These are phyloP conservation scores for Thozetella sp. DNA, from an alignment of 495 filamentous ascomycete genomes.

Conservation along the genomic window DNA sequence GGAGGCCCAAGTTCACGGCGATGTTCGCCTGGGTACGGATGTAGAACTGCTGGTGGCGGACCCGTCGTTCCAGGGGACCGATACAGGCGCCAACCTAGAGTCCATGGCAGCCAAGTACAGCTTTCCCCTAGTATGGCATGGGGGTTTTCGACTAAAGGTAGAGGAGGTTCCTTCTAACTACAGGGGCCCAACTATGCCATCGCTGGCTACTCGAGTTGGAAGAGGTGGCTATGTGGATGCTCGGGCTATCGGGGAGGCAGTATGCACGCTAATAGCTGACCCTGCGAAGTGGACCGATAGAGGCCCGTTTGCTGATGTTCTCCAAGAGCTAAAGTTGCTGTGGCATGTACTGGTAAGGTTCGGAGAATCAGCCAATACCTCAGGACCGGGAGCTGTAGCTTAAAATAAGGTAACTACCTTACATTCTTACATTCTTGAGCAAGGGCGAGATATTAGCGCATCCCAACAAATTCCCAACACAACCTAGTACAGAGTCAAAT, in stretches of 20 bases:
- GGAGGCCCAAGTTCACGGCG: slow-evolving; percentile 13
- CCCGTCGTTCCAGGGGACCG: slow-evolving; percentile 6
- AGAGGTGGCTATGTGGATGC: slow-evolving; percentile 5
- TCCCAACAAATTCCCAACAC: too few relatives aligned
- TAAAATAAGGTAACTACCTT: too few relatives aligned
- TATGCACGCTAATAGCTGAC: slow-evolving; percentile 1
- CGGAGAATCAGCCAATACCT: slow-evolving; percentile 3
- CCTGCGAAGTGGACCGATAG: slow-evolving; percentile 3
- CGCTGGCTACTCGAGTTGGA: slow-evolving; percentile 6
- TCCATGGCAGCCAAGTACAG: slow-evolving; percentile 4
- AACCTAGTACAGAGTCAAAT: too few relatives aligned
- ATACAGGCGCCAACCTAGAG: slow-evolving; percentile 2
- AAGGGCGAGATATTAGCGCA: too few relatives aligned
- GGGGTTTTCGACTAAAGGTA: background rate
- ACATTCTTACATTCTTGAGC: too few relatives aligned
- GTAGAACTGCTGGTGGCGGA: slow-evolving; percentile 12
- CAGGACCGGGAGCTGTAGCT: too few relatives aligned
- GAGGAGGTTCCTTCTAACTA: slow-evolving; percentile 7
- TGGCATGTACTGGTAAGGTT: slow-evolving; percentile 15
- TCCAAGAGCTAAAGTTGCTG: slow-evolving; percentile 11
- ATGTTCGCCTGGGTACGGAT: slow-evolving; percentile 6
- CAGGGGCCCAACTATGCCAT: slow-evolving; percentile 12
- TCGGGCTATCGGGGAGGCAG: slow-evolving; percentile 3
- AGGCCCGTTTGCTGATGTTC: slow-evolving; percentile 1
- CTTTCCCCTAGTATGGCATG: slow-evolving; percentile 8